Percentiles rank a stretch among this genome's conserved stretches.
Evolutionary conservation across 352 stramenopile genomes (phyloP).

Genomic region (Pythium oligandrum): DNA sequence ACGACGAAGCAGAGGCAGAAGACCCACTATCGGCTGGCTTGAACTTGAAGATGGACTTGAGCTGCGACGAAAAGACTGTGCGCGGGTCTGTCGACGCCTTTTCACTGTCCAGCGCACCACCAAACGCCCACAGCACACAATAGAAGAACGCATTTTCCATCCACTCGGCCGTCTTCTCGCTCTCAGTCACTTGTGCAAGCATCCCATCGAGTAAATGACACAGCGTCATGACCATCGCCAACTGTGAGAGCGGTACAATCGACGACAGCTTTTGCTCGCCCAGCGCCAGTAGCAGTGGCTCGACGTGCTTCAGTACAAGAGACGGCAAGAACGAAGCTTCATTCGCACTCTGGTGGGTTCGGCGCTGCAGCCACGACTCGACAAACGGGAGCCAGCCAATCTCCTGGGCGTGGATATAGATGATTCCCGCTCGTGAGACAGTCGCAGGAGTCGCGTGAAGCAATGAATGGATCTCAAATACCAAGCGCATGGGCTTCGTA

Average conservation of each 20-base stretch:
- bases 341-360: constrained; percentile 46
- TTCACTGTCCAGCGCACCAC: constrained; percentile 90
- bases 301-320: constrained; percentile 94
- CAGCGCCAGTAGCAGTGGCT: constrained; percentile 72
- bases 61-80: constrained; percentile 45
- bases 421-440: constrained; percentile 95
- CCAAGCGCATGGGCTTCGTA: constrained; percentile 93
- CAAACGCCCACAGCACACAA: constrained; percentile 94
- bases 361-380: constrained; percentile 90
- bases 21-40: constrained; percentile 17
- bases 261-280: constrained; percentile 54
- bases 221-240: constrained; percentile 86
- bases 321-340: constrained; percentile 83
- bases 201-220: constrained; percentile 94
- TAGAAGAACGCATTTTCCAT: constrained; percentile 96
- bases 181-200: constrained; percentile 60
- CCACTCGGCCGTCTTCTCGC: constrained; percentile 81
- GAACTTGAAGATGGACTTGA: constrained; percentile 75
- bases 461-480: constrained; percentile 97
- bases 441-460: constrained; percentile 95
- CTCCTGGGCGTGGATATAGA: constrained; percentile 93
- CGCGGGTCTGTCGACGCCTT: constrained; percentile 47
- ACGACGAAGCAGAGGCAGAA: not conserved
- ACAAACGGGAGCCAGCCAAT: constrained; percentile 93
- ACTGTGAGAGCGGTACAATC: constrained; percentile 46